Evolutionary conservation across 805 yeast genomes (phyloP), one percentile per base, ranked within the genome.

Genomic region (Ogataea pignaliae): DNA sequence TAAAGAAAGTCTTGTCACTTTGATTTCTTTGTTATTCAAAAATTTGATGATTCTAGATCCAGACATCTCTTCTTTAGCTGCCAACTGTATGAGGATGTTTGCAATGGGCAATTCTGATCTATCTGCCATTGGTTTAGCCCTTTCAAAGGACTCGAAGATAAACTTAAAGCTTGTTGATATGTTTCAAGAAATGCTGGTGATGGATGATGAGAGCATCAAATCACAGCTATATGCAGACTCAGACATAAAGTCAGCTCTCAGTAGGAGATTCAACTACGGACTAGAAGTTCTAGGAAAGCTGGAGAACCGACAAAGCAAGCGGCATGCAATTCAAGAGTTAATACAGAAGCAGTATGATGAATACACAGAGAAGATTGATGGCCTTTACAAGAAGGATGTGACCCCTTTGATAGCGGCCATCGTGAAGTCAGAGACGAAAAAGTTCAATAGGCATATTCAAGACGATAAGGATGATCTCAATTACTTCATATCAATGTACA

Each of bases 381-480:
- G 44, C 12, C 3, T 45, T 1, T 42, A 52, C 21, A 29, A 37
- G 5, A 58, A 55, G 36, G 73, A 66, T 41, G 54, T 61, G 46
- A 58, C 21, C 45, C 67, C 59, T 41, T 71, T 58, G 63, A 66
- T 50, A 54, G 64, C 47, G 53, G 67, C 57, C 54, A 67, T 79
- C 2, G 57, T 70, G 9, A 59, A 69, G 2, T 63, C 69, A 1
- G 87, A 81, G 52, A 57, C 71, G 3, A 67, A 72, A 37, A 75
- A 72, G 45, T 71, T 66, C 45, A 71, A 75, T 45, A 69, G 88
- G 29, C 72, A 75, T 41, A 56, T 71, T 3, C 89, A 84, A 53
- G 96, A 87, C 59, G 74, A 71, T 45, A 76, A 74, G 40, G 93
- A 83, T 52, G 83, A 78, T 54, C 60, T 72, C 12, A 69, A 72